These are phyloP conservation scores for Parachaetomium inaequale DNA, from an alignment of 495 filamentous ascomycete species.

Conservation along the genomic window DNA sequence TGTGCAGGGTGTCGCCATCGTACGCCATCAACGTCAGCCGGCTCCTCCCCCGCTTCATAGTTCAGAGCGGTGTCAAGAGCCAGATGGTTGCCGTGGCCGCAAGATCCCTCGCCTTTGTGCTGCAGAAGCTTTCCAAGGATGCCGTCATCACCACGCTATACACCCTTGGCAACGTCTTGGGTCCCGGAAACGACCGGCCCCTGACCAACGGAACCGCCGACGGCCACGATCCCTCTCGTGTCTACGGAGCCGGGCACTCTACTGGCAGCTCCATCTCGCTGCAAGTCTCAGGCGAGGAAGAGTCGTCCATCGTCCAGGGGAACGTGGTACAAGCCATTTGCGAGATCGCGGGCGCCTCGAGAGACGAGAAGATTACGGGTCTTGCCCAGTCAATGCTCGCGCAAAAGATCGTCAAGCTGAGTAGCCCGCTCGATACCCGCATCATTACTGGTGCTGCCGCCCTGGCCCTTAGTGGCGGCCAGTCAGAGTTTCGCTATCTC, in stretches of 20 bases:
- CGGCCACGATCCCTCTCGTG: constrained; percentile 32
- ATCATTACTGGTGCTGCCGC: constrained; percentile 78
- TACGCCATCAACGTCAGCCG: constrained; percentile 74
- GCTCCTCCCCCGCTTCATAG: constrained; percentile 77
- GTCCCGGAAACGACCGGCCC: constrained; percentile 55
- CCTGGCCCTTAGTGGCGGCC: constrained; percentile 69
- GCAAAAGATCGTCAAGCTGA: constrained; percentile 86
- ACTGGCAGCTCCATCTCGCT: constrained; percentile 78
- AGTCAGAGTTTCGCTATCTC: constrained; percentile 74
- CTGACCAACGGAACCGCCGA: constrained; percentile 36
- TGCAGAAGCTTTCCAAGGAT: constrained; percentile 82
- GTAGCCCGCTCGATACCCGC: constrained; percentile 66
- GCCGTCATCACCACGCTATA: constrained; percentile 92
- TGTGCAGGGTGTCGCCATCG: constrained; percentile 67
- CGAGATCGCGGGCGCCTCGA: constrained; percentile 71
- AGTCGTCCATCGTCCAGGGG: constrained; percentile 63
- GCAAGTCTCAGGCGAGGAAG: constrained; percentile 66
- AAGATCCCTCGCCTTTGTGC: constrained; percentile 71
- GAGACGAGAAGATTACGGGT: constrained; percentile 88
- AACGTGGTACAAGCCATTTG: constrained; percentile 89
- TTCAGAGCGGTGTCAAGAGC: constrained; percentile 66
- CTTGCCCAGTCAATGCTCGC: constrained; percentile 93
- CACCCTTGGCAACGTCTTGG: constrained; percentile 87
- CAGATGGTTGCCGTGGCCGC: constrained; percentile 70
- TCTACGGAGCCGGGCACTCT: constrained; percentile 54